Conservation (phyloP, 1,284 basidiomycete genomes). For the Calocybe gambosa region DNA sequence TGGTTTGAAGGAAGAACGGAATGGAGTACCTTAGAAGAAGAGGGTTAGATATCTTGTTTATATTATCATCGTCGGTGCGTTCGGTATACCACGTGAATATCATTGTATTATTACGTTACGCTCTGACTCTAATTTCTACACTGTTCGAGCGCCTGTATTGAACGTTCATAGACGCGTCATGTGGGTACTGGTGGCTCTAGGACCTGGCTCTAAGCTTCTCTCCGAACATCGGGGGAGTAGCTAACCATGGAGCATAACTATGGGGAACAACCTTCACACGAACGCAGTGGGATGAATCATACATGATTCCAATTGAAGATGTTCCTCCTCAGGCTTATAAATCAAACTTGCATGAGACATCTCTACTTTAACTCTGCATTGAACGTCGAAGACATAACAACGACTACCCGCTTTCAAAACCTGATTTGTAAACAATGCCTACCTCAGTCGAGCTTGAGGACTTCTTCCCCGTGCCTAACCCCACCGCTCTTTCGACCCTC, state of each 20-base stretch:
- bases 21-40: slow-evolving; percentile 12
- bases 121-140: too few species aligned
- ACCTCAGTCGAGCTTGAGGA: slow-evolving; percentile 16
- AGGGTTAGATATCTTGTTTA: background rate
- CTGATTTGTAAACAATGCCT: background rate
- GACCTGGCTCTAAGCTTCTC: too few species aligned
- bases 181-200: too few species aligned
- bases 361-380: too few species aligned
- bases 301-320: background rate
- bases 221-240: too few species aligned
- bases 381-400: too few species aligned
- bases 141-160: too few species aligned
- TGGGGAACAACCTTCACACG: too few species aligned
- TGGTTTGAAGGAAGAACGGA: slow-evolving; percentile 30
- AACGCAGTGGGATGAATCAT: background rate
- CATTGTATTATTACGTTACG: too few species aligned
- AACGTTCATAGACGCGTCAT: too few species aligned
- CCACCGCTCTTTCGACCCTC: slow-evolving; percentile 24
- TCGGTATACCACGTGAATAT: too few species aligned
- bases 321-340: background rate
- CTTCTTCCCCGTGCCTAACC: slow-evolving; percentile 32
- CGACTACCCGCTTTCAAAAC: background rate
- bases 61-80: background rate
- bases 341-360: background rate
- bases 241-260: too few species aligned